Conservation (phyloP, 2,329 filamentous ascomycete genomes). For the Geosmithia flava region DNA sequence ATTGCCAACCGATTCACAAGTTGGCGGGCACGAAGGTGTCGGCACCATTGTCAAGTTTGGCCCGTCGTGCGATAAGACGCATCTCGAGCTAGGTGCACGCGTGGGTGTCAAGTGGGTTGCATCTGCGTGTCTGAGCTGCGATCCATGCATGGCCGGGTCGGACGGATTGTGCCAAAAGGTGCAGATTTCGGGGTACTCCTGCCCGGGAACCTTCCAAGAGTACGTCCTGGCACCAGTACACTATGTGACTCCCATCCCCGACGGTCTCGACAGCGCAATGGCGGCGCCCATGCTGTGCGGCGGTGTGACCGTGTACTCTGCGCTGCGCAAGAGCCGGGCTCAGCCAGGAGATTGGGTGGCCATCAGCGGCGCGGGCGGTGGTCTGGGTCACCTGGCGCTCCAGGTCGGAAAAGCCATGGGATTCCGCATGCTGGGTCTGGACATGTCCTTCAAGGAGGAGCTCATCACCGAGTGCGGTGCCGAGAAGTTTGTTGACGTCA, state of each 20-base stretch:
- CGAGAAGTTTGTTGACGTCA: conserved; percentile 33
- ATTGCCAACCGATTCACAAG: conserved; percentile 2
- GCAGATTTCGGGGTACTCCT: conserved; percentile 12
- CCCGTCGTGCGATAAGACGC: conserved; percentile 30
- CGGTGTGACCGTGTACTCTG: conserved; percentile 57
- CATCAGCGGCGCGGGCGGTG: conserved; percentile 45
- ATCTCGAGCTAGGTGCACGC: conserved; percentile 50
- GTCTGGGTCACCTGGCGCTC: conserved; percentile 5
- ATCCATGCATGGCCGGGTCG: conserved; percentile 1
- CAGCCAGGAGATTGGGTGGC: conserved; percentile 58
- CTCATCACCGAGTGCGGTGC: conserved; percentile 9
- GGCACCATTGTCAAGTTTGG: conserved; percentile 54
- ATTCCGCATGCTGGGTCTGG: conserved; percentile 13
- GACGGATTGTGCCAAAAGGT: conserved; percentile 1
- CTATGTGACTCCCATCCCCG: conserved; percentile 32
- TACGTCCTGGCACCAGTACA: conserved; percentile 7
- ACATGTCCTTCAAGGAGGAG: conserved; percentile 11
- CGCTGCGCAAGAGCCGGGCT: conserved; percentile 54
- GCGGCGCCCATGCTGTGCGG: conserved; percentile 55
- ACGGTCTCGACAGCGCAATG: conserved; percentile 16
- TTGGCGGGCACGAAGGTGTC: conserved; percentile 60
- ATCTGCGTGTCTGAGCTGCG: conserved; percentile 39
- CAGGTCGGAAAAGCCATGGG: conserved; percentile 14
- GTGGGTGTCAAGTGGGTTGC: conserved; percentile 61
- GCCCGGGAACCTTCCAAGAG: conserved; percentile 11